phyloP scores from a whole-genome alignment of 495 filamentous ascomycete species.

The Aspergillus steynii region DNA sequence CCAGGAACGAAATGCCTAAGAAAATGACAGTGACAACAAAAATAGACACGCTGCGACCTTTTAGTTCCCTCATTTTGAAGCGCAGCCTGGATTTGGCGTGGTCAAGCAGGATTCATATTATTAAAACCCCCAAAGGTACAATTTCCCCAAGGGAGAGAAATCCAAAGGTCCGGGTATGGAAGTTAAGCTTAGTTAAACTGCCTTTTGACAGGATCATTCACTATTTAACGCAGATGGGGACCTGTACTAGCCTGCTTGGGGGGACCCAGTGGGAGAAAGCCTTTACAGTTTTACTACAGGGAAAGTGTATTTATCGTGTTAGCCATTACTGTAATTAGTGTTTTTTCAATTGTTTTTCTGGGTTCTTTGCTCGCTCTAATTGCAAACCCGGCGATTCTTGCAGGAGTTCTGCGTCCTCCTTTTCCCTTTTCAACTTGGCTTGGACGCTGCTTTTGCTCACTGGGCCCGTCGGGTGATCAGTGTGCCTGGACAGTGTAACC shows the following conservation, averaged over 20 bases:
- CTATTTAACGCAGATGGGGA: neutral
- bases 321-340: neutral
- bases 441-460: neutral
- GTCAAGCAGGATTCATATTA: slow-evolving; percentile 11
- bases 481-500: neutral
- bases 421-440: no score
- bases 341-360: neutral
- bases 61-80: slow-evolving; percentile 35
- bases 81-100: slow-evolving; percentile 9
- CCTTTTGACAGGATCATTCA: slow-evolving; percentile 6
- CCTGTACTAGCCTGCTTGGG: neutral
- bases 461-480: neutral
- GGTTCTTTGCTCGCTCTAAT: neutral
- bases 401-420: neutral
- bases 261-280: neutral
- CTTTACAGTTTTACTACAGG: neutral
- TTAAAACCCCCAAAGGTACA: slow-evolving; percentile 2
- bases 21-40: slow-evolving; percentile 43
- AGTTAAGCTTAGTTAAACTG: slow-evolving; percentile 7
- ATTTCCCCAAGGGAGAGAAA: slow-evolving; percentile 6
- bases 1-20: slow-evolving; percentile 37
- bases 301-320: neutral
- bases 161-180: neutral
- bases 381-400: neutral
- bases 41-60: slow-evolving; percentile 39